These are phyloP conservation scores for Eimeria brunetti DNA, from an alignment of 169 alveolate species.

Conservation along the genomic window DNA sequence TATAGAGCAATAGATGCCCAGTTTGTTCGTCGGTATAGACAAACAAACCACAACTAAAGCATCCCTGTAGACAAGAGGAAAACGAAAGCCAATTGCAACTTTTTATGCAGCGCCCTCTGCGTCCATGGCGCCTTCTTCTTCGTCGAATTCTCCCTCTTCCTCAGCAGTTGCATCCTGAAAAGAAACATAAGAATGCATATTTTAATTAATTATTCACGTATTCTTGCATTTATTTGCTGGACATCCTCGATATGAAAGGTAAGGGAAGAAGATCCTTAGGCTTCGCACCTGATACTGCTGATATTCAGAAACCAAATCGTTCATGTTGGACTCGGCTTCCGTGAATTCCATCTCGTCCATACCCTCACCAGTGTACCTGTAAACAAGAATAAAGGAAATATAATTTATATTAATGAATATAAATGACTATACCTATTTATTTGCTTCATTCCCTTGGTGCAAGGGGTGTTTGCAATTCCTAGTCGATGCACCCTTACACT, in stretches of 20 bases:
- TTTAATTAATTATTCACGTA: no score
- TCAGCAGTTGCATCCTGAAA: slow-evolving; percentile 91
- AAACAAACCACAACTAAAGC: slow-evolving; percentile 40
- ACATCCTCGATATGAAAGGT: no score
- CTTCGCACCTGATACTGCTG: slow-evolving; percentile 96
- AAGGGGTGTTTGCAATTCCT: no score
- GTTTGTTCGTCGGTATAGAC: neutral
- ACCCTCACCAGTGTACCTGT: slow-evolving; percentile 87
- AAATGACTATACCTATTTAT: no score
- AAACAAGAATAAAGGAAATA: neutral
- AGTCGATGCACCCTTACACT: no score
- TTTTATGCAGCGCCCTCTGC: slow-evolving; percentile 79
- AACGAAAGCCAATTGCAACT: neutral
- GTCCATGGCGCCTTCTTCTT: slow-evolving; percentile 85
- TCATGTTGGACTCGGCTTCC: slow-evolving; percentile 99
- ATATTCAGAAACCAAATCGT: slow-evolving; percentile 98
- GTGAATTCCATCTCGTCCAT: slow-evolving; percentile 99
- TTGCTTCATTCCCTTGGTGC: no score
- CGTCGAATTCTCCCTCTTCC: slow-evolving; percentile 87
- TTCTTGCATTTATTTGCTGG: no score
- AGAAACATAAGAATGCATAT: neutral
- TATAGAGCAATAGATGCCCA: neutral
- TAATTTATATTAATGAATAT: neutral
- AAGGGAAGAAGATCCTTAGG: no score
- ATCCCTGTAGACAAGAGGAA: slow-evolving; percentile 60